These are phyloP conservation scores for Saturnispora sekii DNA, from an alignment of 805 yeast species.

Conservation along the genomic window DNA sequence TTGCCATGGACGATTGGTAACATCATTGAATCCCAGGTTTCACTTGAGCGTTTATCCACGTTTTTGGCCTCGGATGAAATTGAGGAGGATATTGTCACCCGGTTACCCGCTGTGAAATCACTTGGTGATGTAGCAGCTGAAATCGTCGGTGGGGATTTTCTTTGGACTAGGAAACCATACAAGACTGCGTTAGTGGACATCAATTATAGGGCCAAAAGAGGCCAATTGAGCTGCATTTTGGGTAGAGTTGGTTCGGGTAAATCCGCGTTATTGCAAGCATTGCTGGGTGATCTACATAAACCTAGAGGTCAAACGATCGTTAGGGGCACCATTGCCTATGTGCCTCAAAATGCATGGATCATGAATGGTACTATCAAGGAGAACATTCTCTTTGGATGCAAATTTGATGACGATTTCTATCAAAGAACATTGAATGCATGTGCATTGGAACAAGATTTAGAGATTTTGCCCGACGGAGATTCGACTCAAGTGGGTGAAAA, in stretches of 20 bases:
- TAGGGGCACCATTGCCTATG: conserved; percentile 45
- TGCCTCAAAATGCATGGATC: conserved; percentile 85
- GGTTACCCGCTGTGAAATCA: conserved; percentile 35
- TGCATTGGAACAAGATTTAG: conserved; percentile 72
- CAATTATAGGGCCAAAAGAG: conserved; percentile 40
- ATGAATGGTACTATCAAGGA: conserved; percentile 91
- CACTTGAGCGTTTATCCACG: conserved; percentile 60
- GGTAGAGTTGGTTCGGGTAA: conserved; percentile 67
- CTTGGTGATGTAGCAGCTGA: conserved; percentile 61
- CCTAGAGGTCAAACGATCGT: conserved; percentile 27
- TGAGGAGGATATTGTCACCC: conserved; percentile 57
- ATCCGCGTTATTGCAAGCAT: conserved; percentile 44
- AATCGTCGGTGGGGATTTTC: conserved; percentile 57
- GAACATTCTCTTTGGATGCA: conserved; percentile 84
- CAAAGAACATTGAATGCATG: conserved; percentile 77
- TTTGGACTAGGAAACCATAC: conserved; percentile 70
- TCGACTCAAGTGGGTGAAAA: conserved; percentile 92
- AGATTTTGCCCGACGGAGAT: conserved; percentile 80
- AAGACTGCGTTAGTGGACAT: conserved; percentile 45
- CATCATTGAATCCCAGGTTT: conserved; percentile 82
- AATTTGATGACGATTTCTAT: conserved; percentile 73
- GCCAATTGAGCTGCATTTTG: conserved; percentile 48
- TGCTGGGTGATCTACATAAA: conserved; percentile 42
- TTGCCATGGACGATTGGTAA: conserved; percentile 85
- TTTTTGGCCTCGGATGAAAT: conserved; percentile 72